These are phyloP conservation scores for Trypanosomatidae sp. DNA, from an alignment of 208 protist species.

Conservation along the genomic window DNA sequence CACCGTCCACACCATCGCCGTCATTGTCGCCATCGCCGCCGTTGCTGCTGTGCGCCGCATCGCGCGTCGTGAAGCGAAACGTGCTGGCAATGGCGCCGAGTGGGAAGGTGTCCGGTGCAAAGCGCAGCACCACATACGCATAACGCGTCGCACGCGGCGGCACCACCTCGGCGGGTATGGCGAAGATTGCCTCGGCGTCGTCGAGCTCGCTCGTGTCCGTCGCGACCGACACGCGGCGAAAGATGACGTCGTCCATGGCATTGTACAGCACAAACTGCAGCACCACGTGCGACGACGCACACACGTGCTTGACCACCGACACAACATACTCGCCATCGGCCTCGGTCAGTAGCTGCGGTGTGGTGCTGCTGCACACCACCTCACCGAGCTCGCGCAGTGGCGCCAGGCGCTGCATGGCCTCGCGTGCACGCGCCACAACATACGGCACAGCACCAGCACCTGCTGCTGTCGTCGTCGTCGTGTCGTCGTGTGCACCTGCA, in stretches of 20 bases:
- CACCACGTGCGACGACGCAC: conserved; percentile 75
- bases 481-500: too few species aligned
- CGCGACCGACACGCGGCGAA: conserved; percentile 79
- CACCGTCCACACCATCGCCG: conserved; percentile 21
- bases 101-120: conserved; percentile 47
- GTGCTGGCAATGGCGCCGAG: conserved; percentile 39
- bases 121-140: conserved; percentile 60
- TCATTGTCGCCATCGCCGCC: conserved; percentile 13
- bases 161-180: conserved; percentile 48
- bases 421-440: conserved; percentile 48
- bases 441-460: too few species aligned
- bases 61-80: conserved; percentile 55
- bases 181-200: conserved; percentile 74
- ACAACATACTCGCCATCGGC: conserved; percentile 96
- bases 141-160: conserved; percentile 40
- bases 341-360: conserved; percentile 87
- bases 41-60: conserved; percentile 8
- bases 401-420: conserved; percentile 42
- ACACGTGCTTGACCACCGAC: conserved; percentile 92
- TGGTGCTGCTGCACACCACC: conserved; percentile 28
- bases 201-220: conserved; percentile 64
- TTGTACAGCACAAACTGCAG: conserved; percentile 93
- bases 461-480: too few species aligned
- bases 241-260: conserved; percentile 85
- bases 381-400: conserved; percentile 67